Evolutionary conservation across 73 alveolate genomes (phyloP).

Genomic region (Paramecium biaurelia): DNA sequence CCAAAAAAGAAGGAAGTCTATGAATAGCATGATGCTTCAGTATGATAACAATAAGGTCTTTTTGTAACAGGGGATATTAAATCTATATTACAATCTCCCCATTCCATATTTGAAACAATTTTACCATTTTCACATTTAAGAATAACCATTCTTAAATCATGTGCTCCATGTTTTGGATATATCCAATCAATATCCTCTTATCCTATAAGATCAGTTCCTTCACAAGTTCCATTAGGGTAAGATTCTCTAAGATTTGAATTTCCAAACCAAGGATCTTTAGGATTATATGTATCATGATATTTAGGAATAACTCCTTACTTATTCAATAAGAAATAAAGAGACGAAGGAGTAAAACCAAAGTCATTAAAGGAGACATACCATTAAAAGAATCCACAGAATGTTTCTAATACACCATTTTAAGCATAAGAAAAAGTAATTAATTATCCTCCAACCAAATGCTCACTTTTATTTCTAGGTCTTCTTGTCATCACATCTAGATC

Average conservation of each 20-base stretch:
- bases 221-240: constrained; percentile 13
- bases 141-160: constrained; percentile 17
- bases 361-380: constrained; percentile 9
- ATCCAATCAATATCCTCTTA: constrained; percentile 25
- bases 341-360: constrained; percentile 5
- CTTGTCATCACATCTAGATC: constrained; percentile 87
- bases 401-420: background rate
- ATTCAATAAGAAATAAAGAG: background rate
- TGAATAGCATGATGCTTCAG: constrained; percentile 53
- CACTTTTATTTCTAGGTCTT: constrained; percentile 77
- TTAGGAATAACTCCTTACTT: constrained; percentile 30
- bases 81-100: constrained; percentile 52
- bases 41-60: constrained; percentile 20
- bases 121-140: constrained; percentile 48
- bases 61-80: background rate
- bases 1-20: constrained; percentile 7
- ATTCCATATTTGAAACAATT: background rate
- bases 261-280: background rate
- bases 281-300: background rate
- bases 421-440: background rate
- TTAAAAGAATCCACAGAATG: background rate
- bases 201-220: background rate
- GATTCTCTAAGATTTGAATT: background rate
- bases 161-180: background rate
- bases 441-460: background rate